Conservation (phyloP, 164 flowering plant genomes). For the Aristolochia californica region DNA sequence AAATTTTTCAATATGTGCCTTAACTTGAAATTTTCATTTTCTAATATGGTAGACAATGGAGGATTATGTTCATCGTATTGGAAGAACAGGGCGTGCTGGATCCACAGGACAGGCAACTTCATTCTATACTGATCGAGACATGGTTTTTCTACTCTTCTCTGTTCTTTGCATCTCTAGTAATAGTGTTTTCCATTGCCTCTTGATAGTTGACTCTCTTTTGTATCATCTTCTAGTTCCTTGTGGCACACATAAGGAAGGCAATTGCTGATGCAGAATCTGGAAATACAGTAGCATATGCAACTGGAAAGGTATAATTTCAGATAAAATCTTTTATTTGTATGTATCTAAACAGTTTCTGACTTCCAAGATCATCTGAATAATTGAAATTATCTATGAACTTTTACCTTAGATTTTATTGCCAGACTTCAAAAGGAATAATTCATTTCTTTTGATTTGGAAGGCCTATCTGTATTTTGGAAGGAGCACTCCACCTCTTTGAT, state of each 20-base stretch:
- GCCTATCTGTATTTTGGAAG: too few species aligned
- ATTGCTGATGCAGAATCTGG: slow-evolving; percentile 51
- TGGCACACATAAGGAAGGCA: slow-evolving; percentile 56
- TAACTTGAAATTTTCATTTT: background rate
- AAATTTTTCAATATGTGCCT: background rate
- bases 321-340: background rate
- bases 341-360: too few species aligned
- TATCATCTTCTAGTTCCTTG: slow-evolving; percentile 30
- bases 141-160: slow-evolving; percentile 15
- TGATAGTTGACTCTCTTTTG: background rate
- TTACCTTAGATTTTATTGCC: too few species aligned
- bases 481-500: too few species aligned
- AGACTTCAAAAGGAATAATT: too few species aligned
- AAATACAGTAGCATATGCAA: slow-evolving; percentile 40
- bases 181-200: background rate
- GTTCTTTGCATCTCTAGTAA: too few species aligned
- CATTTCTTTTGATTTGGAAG: too few species aligned
- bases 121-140: slow-evolving; percentile 53
- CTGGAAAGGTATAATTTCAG: slow-evolving; percentile 41
- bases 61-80: slow-evolving; percentile 66
- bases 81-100: slow-evolving; percentile 69
- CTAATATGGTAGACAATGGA: slow-evolving; percentile 41
- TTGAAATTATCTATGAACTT: too few species aligned
- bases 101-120: slow-evolving; percentile 61
- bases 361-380: too few species aligned